Evolutionary conservation across 495 filamentous ascomycete species (phyloP), one percentile per base, ranked within the genome.

Genomic region (Tuber borchii): DNA sequence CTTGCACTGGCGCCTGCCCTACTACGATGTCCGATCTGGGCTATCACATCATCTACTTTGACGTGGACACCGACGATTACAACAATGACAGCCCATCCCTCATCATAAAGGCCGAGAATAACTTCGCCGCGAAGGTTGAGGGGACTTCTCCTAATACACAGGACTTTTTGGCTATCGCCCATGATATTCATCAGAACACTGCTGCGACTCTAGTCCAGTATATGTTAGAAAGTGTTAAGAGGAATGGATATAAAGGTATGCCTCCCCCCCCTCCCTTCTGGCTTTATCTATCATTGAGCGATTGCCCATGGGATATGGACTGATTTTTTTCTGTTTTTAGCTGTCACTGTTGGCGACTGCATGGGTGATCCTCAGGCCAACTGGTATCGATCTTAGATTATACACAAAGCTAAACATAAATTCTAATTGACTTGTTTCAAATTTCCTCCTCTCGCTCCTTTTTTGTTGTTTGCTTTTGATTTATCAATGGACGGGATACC

Each of bases 51-150:
- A 77, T 84, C 76, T 84, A 85, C 72, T 86, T 83, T 19, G 85
- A 87, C 44, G 70, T 87, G 19, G 86, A 87, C 65, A 85, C 86
- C 65, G 81, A 84, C 69, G 85, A 87, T 79, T 87, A 85, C 44
- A 69, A 81, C 26, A 70, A 85, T 51, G 78, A 82, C 70, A 72
- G 61, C 17, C 73, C 77, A 6, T 70, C 17, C 20, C 72, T 43
- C 20, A 84, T 84, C 39, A 71, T 77, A 22, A 48, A 45, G 8
- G 45, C 80, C 7, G 81, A 80, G 75, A 40, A 79, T 14, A 83
- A 48, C 9, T 85, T 86, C 45, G 48, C 79, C 14, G 44, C 12
- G 6, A 44, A 75, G 9, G 10, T 81, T 3, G 10, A 17, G 8
- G 72, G 61, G 31, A 68, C 19, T 0, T 40, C 20, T n/a, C 2